Percentiles rank a stretch among this genome's conserved stretches.
Evolutionary conservation across 257 asterid species (phyloP).

Genomic region (Euphrasia confusa): DNA sequence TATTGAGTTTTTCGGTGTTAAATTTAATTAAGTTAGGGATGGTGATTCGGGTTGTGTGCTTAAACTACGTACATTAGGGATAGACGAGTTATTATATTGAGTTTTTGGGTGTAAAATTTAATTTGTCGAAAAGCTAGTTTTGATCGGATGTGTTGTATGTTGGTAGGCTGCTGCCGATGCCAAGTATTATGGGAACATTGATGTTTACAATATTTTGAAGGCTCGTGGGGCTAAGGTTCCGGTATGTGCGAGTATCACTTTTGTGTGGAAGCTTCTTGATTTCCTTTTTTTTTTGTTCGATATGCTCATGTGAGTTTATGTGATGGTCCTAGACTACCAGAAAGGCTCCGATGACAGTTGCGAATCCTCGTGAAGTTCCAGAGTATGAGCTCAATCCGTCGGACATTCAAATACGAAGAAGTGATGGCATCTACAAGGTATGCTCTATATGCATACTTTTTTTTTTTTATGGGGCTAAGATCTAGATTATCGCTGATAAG

Average conservation of each 20-base stretch:
- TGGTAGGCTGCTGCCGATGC: conserved; percentile 97
- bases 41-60: too few species aligned
- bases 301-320: conserved; percentile 28
- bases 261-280: conserved; percentile 14
- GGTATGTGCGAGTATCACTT: conserved; percentile 39
- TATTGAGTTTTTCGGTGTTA: too few species aligned
- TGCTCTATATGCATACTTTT: conserved; percentile 18
- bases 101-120: too few species aligned
- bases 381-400: conserved; percentile 93
- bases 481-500: neutral
- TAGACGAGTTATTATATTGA: too few species aligned
- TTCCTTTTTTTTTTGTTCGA: conserved; percentile 21
- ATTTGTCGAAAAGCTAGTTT: too few species aligned
- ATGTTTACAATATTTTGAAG: conserved; percentile 73
- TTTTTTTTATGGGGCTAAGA: too few species aligned
- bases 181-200: conserved; percentile 80
- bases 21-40: too few species aligned
- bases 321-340: conserved; percentile 68
- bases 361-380: conserved; percentile 96
- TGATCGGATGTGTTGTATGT: neutral
- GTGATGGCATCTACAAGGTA: conserved; percentile 93
- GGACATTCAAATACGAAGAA: conserved; percentile 83
- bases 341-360: conserved; percentile 90
- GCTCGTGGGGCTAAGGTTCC: conserved; percentile 93
- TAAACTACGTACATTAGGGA: too few species aligned